Percentiles rank a stretch among this genome's conserved stretches.
Conservation (phyloP, 2,329 filamentous ascomycete species). For the Diaporthe ilicicola region DNA sequence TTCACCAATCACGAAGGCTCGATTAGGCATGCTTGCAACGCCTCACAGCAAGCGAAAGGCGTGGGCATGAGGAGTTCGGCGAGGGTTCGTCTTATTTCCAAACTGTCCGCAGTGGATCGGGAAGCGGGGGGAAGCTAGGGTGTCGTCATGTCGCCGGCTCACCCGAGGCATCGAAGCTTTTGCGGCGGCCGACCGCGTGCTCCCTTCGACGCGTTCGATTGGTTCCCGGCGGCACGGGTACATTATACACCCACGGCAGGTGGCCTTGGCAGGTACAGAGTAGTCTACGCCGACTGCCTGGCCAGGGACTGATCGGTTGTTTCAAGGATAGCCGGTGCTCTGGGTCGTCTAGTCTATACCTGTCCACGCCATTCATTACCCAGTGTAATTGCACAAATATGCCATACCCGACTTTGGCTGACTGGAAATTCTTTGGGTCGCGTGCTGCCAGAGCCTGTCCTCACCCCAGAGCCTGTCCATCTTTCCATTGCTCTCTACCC, state of each 20-base stretch:
- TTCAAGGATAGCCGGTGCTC: background rate
- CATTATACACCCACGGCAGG: background rate
- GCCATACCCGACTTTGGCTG: background rate
- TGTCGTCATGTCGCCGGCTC: conserved; percentile 6
- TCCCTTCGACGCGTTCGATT: background rate
- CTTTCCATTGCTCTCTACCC: background rate
- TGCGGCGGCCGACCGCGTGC: background rate
- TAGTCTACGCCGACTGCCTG: too few species aligned
- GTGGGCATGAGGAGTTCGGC: background rate
- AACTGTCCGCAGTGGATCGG: background rate
- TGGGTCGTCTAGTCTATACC: background rate
- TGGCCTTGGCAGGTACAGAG: background rate
- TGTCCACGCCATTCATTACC: background rate
- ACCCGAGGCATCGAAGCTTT: conserved; percentile 8
- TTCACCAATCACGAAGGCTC: background rate
- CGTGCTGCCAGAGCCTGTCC: background rate
- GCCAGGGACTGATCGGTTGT: background rate
- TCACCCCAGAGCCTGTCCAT: too few species aligned
- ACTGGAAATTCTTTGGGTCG: background rate
- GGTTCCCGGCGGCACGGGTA: background rate
- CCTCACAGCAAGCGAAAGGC: background rate
- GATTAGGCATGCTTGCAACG: conserved; percentile 3
- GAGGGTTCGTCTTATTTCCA: background rate
- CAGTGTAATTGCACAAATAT: background rate
- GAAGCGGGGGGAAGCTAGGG: background rate